A percentile compares a stretch with the other conserved stretches of the same genome.
These are phyloP conservation scores for Prosopis cineraria DNA, from an alignment of 306 rosid species.

Conservation along the genomic window DNA sequence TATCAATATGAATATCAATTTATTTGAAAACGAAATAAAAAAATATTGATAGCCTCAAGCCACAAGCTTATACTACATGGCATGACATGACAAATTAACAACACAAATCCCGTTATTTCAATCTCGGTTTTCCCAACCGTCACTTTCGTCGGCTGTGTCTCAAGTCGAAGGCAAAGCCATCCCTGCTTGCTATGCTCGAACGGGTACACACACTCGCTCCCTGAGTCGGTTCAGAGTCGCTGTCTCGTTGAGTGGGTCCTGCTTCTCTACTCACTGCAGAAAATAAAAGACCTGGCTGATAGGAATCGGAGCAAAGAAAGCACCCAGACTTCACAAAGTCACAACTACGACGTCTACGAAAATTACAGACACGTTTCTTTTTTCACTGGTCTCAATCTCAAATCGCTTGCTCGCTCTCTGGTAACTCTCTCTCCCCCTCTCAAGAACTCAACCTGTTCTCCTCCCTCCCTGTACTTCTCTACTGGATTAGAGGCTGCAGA, in stretches of 20 bases:
- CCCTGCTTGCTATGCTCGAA: neutral
- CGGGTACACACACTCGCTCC: neutral
- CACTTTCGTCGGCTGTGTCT: neutral
- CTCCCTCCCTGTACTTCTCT: neutral
- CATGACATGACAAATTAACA: too few species aligned
- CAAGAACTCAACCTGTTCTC: slow-evolving; percentile 16
- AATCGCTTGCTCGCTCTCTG: neutral
- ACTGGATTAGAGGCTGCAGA: neutral
- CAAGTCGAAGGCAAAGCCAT: neutral
- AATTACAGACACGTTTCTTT: slow-evolving; percentile 2
- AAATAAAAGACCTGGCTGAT: neutral
- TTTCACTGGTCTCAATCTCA: slow-evolving; percentile 13
- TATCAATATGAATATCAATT: too few species aligned
- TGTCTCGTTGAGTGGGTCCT: neutral
- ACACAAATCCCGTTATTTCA: neutral
- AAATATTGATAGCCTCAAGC: too few species aligned
- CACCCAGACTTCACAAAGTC: neutral
- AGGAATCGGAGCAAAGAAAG: neutral
- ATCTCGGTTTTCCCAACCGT: neutral
- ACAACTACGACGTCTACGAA: neutral
- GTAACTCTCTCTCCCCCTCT: neutral
- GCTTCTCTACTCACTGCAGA: neutral
- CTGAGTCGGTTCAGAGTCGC: neutral
- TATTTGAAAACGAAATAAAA: too few species aligned
- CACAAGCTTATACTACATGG: too few species aligned